Base-by-base conservation (phyloP, 2,329 filamentous ascomycete genomes). In the Aspergillus brasiliensis region DNA sequence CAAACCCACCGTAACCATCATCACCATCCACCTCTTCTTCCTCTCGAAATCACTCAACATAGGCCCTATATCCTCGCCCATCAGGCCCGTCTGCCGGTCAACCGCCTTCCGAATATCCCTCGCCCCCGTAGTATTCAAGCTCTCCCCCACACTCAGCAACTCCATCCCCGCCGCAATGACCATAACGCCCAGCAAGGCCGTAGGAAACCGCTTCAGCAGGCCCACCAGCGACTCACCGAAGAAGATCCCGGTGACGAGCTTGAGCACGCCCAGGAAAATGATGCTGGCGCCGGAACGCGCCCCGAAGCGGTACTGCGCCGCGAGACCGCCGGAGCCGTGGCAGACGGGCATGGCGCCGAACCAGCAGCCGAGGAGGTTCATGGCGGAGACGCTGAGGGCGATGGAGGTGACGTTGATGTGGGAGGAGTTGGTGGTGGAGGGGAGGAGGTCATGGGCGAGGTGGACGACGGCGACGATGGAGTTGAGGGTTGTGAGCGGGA, bases 321-420 rank as follows among this genome's bases (percentile, higher is more conserved):
- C 95, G 0, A 98, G 81, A 0, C 94, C 94, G 2, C 94, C 94
- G 0, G 92, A 92, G 5, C 94, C 94, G 73, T 98, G 95, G 71
- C 95, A 98, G 3, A 95, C 88, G 3, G 94, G 95, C 95, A 97
- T 98, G 5, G 90, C 90, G 51, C 93, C 93, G 69, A 97, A 96
- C 91, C 91, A 96, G 69, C 91, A 93, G 15, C 90, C 90, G 1
- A 90, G 74, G 3, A 97, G 79, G 72, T 98, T 98, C 86, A 97
- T 96, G 2, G 82, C 69, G 0, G 89, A 88, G 3, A 98, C 91
- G 57, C 91, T 96, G 61, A 93, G 74, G 1, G 93, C 94, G 28
- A 98, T 82, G 0, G 87, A 82, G 0, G 91, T 94, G 5, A 92
- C 88, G 0, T 17, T 19, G 19, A 21, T 17, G 17, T 17, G 40